A percentile compares a stretch with the other conserved stretches of the same genome.
Evolutionary conservation across 805 yeast genomes (phyloP).

Genomic region (Vanderwaltozyma yarrowii): DNA sequence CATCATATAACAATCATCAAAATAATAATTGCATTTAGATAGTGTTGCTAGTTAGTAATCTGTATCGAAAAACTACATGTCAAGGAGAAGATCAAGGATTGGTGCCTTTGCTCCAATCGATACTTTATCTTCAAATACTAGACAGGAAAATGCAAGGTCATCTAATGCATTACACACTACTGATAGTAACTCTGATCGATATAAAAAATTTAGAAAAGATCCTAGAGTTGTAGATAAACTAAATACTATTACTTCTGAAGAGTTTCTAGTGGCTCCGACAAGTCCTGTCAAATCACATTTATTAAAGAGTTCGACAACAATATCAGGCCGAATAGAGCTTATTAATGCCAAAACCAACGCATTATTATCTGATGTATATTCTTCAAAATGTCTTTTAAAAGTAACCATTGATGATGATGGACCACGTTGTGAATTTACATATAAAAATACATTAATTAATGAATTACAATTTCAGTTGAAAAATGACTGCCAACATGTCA

Average conservation of each 20-base stretch:
- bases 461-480: conserved; percentile 10
- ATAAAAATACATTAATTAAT: conserved; percentile 7
- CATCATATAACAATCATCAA: no score
- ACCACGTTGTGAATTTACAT: conserved; percentile 9
- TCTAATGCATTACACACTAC: not conserved
- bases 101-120: conserved; percentile 2
- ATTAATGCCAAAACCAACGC: not conserved
- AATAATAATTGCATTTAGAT: no score
- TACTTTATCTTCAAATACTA: not conserved
- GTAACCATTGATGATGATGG: conserved; percentile 10
- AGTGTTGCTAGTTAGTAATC: no score
- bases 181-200: conserved; percentile 6
- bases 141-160: no score
- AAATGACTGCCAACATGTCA: conserved; percentile 11
- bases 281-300: not conserved
- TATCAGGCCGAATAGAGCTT: conserved; percentile 1
- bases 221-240: conserved; percentile 11
- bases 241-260: conserved; percentile 7
- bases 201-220: conserved; percentile 12
- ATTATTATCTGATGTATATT: not conserved
- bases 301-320: not conserved
- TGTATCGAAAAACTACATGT: no score
- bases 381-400: conserved; percentile 2
- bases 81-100: conserved; percentile 1
- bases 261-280: conserved; percentile 6